Conservation (phyloP, 164 flowering plant genomes). For the Aristolochia contorta region DNA sequence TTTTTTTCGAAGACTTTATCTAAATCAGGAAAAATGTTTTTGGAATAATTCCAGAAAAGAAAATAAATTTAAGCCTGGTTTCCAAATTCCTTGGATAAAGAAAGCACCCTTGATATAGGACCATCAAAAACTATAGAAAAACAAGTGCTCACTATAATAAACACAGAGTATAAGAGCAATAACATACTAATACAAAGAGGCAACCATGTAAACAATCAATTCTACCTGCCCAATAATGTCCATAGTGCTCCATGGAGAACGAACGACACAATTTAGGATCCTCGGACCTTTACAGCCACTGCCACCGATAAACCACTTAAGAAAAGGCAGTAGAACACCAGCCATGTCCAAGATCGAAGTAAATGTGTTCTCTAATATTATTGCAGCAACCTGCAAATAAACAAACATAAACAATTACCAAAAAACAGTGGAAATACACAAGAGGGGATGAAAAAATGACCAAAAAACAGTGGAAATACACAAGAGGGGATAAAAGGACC, state of each 20-base stretch:
- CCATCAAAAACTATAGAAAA: too few relatives aligned
- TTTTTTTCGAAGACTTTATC: too few relatives aligned
- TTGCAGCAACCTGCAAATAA: slow-evolving; percentile 53
- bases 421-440: not conserved
- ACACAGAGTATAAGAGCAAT: too few relatives aligned
- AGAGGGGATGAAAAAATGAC: not conserved
- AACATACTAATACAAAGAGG: not conserved
- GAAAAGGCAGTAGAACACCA: slow-evolving; percentile 79
- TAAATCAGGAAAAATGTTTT: too few relatives aligned
- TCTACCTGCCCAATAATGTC: slow-evolving; percentile 79
- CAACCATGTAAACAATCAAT: not conserved
- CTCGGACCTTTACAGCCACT: slow-evolving; percentile 63
- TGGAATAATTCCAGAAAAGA: too few relatives aligned
- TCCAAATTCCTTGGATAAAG: too few relatives aligned
- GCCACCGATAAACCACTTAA: slow-evolving; percentile 92
- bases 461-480: too few relatives aligned
- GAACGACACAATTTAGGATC: slow-evolving; percentile 75
- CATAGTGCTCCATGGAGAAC: slow-evolving; percentile 95
- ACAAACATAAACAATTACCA: not conserved
- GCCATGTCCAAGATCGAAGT: slow-evolving; percentile 99
- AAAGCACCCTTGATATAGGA: too few relatives aligned
- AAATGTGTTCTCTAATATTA: slow-evolving; percentile 92
- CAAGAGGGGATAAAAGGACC: too few relatives aligned
- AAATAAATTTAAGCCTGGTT: too few relatives aligned
- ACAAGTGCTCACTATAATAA: too few relatives aligned